phyloP scores from a whole-genome alignment of 192 early-diverging fungal genomes.

The Cetraspora pellucida region DNA sequence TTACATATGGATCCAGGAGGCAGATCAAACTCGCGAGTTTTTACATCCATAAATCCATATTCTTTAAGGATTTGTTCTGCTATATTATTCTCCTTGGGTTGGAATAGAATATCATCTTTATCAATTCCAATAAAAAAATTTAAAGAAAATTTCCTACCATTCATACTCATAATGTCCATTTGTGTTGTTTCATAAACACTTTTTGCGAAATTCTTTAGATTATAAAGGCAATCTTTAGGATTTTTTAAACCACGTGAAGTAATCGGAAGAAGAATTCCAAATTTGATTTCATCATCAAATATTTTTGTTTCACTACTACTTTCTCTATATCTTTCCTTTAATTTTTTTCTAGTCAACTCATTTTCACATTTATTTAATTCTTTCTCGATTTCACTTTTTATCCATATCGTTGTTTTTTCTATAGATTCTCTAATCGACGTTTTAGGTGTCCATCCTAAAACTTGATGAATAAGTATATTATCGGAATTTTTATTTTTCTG shows the following conservation, averaged over 20 bases:
- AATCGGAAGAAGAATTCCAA: background rate
- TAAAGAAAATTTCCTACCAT: background rate
- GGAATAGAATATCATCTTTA: background rate
- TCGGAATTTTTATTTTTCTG: slow-evolving; percentile 2
- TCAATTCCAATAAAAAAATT: background rate
- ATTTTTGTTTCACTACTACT: background rate
- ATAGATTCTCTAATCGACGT: background rate
- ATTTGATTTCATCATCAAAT: background rate
- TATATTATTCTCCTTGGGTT: background rate
- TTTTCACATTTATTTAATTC: background rate
- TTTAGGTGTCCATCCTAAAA: background rate
- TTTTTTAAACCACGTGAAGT: background rate
- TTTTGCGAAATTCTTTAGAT: background rate
- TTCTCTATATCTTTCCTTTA: background rate
- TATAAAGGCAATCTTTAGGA: background rate
- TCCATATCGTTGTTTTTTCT: background rate
- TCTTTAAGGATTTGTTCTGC: background rate
- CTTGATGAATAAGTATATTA: background rate
- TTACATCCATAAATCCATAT: background rate
- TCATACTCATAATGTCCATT: background rate
- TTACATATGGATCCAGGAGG: slow-evolving; percentile 5
- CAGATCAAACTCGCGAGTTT: background rate
- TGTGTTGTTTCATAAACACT: background rate
- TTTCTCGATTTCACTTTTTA: background rate
- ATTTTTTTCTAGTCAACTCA: background rate